phyloP scores from a whole-genome alignment of 495 filamentous ascomycete species.

The Aspergillus conjunctus region DNA sequence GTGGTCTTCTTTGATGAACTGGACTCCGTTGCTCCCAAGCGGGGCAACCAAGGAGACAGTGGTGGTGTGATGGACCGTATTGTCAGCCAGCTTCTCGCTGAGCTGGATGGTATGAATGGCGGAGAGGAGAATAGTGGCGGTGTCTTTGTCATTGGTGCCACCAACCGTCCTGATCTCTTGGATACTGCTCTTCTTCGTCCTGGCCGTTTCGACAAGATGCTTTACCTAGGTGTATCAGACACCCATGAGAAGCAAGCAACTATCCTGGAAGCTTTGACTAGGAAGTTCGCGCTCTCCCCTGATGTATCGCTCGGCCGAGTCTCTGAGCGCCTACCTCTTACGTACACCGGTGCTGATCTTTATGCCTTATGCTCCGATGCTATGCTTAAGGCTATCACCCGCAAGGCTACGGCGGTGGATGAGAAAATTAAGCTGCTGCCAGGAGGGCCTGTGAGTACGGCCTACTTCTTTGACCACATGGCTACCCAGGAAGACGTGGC shows the following conservation, averaged over 20 bases:
- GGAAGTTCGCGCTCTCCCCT: conserved; percentile 86
- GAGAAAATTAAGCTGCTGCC: conserved; percentile 69
- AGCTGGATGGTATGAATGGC: conserved; percentile 96
- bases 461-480: conserved; percentile 92
- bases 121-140: conserved; percentile 82
- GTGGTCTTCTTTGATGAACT: conserved; percentile 99
- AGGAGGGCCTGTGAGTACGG: conserved; percentile 68
- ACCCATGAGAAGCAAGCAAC: conserved; percentile 95
- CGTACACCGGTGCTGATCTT: conserved; percentile 95
- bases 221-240: conserved; percentile 93
- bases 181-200: conserved; percentile 90
- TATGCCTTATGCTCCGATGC: conserved; percentile 96
- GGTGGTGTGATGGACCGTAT: conserved; percentile 99
- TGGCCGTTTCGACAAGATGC: conserved; percentile 97
- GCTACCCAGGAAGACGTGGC: conserved; percentile 79
- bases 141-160: conserved; percentile 97
- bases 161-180: conserved; percentile 90
- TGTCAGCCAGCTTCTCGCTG: conserved; percentile 90
- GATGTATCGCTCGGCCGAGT: conserved; percentile 72
- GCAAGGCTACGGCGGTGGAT: conserved; percentile 83
- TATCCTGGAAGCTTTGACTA: conserved; percentile 89
- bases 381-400: conserved; percentile 97
- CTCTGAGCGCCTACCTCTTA: conserved; percentile 82
- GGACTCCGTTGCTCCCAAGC: conserved; percentile 94
- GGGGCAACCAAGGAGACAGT: conserved; percentile 96